Evolutionary conservation across 306 rosid genomes (phyloP), one percentile per base, ranked within the genome.

Genomic region (Vicia faba): DNA sequence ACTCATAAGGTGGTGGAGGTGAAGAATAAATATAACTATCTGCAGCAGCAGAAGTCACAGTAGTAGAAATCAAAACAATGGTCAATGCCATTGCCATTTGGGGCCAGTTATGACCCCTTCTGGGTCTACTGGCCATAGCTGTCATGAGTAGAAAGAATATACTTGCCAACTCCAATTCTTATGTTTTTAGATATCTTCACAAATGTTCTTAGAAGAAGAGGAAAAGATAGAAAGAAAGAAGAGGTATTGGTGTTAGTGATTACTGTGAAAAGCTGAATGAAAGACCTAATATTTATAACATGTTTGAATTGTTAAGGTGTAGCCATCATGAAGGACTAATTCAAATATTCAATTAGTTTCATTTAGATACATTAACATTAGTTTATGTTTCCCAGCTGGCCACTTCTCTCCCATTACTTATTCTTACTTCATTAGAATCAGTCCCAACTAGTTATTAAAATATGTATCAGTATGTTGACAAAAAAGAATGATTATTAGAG

Each of bases 21-120:
- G 98, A 92, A 11, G 61, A 75, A 65, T 92, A 92, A 11, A 81
- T 35, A 40, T 92, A 92, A 55, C 83, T 86, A 69, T 89, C 85
- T 18, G 91, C 97, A 41, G 85, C 76, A 33, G 84, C 91, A 12
- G 87, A 84, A 29, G 11, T 86, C 36, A 86, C 85, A 77, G 79
- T 81, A 61, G 75, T 78, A 0, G 96, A 82, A 59, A 92, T 66
- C 14, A 86, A 60, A 10, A 85, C 28, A 33, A 84, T 28, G 71
- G 88, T 86, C 19, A 92, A 81, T 33, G 96, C 82, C 66, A 84
- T 16, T 41, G 86, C 87, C 91, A 87, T 67, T 28, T 75, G 89
- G 1, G 89, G 87, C 93, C 80, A 68, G 31, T 62, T 77, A 70
- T 79, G 91, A 80, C 98, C 98, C 92, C 85, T 49, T 5, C 0